phyloP scores from a whole-genome alignment of 225 moss, liverwort and hornwort species.

The Physcomitrellopsis africana region DNA sequence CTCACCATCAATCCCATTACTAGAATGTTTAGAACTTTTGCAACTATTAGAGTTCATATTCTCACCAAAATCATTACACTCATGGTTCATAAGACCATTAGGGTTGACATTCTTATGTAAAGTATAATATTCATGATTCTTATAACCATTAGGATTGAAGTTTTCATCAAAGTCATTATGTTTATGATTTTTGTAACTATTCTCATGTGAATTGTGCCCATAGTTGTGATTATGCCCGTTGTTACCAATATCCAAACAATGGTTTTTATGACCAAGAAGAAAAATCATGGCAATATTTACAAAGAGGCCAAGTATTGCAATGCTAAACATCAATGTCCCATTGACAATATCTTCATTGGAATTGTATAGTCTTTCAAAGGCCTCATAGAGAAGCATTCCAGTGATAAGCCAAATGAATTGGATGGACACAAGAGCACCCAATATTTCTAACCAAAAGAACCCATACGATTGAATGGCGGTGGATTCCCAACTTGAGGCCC shows the following conservation, averaged over 20 bases:
- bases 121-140: neutral
- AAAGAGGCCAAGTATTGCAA: slow-evolving; percentile 64
- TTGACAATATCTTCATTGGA: slow-evolving; percentile 40
- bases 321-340: slow-evolving; percentile 71
- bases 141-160: rapidly evolving
- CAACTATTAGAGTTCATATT: too few species aligned
- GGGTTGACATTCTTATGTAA: too few species aligned
- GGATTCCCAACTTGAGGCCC: slow-evolving; percentile 89
- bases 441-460: slow-evolving; percentile 75
- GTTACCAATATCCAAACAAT: neutral
- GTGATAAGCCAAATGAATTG: slow-evolving; percentile 90
- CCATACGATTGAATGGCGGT: slow-evolving; percentile 69
- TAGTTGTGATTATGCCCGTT: slow-evolving; percentile 34
- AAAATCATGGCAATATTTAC: slow-evolving; percentile 80
- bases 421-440: slow-evolving; percentile 85
- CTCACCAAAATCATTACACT: too few species aligned
- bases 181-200: neutral
- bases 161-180: neutral
- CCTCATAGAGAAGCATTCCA: slow-evolving; percentile 77
- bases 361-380: slow-evolving; percentile 43
- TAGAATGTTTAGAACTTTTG: neutral
- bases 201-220: neutral
- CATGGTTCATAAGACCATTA: too few species aligned
- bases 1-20: rapidly evolving
- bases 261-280: slow-evolving; percentile 50